Evolutionary conservation across 2,329 filamentous ascomycete species (phyloP).

Genomic region (Pseudophaeomoniella oleicola): DNA sequence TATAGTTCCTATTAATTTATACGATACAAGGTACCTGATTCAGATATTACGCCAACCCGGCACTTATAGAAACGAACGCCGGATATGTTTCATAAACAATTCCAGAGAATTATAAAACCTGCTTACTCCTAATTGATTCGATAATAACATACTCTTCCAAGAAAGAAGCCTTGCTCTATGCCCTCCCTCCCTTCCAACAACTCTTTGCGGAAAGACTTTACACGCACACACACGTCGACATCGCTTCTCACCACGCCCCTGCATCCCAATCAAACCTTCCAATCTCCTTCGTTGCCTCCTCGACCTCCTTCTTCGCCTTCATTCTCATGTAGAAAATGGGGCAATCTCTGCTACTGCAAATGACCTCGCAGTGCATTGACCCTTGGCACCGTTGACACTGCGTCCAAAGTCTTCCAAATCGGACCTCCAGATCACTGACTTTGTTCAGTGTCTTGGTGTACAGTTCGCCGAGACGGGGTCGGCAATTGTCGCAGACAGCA

Average conservation of each 20-base stretch:
- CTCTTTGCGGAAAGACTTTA: no score
- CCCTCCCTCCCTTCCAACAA: no score
- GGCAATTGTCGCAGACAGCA: constrained; percentile 78
- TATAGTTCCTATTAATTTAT: no score
- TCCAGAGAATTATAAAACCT: no score
- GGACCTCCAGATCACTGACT: constrained; percentile 80
- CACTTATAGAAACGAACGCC: no score
- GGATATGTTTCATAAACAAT: no score
- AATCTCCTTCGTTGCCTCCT: constrained; percentile 85
- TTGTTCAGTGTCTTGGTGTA: constrained; percentile 84
- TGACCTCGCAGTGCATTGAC: constrained; percentile 95
- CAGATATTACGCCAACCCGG: no score
- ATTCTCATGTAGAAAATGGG: constrained; percentile 99
- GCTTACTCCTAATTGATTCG: no score
- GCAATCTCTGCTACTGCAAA: constrained; percentile 90
- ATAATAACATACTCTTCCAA: no score
- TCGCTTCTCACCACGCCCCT: constrained; percentile 54
- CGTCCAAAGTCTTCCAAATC: constrained; percentile 89
- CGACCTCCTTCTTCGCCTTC: constrained; percentile 98
- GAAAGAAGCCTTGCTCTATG: no score
- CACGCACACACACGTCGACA: no score
- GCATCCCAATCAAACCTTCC: constrained; percentile 77
- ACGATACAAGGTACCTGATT: no score
- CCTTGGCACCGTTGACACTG: constrained; percentile 97
- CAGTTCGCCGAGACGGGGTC: constrained; percentile 72